These are phyloP conservation scores for Pilobolus umbonatus DNA, from an alignment of 192 early-diverging fungal genomes.

Conservation along the genomic window DNA sequence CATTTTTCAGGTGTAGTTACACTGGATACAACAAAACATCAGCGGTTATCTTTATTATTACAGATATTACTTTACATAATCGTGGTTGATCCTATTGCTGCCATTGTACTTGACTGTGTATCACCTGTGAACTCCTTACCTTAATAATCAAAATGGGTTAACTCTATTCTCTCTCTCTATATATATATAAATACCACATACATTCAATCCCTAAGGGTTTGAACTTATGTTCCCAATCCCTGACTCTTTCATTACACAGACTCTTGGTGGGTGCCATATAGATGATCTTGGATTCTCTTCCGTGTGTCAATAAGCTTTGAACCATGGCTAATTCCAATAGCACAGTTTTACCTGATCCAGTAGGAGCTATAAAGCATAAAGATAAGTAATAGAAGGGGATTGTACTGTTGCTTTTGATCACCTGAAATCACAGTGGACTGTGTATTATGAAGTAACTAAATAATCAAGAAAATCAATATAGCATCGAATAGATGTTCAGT, in stretches of 20 bases:
- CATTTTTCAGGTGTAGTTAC: constrained; percentile 81
- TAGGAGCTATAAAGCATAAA: constrained; percentile 44
- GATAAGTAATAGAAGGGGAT: no score
- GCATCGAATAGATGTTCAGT: no score
- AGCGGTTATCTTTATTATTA: no score
- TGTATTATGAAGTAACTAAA: constrained; percentile 21
- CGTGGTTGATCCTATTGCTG: constrained; percentile 39
- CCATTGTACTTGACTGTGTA: constrained; percentile 37
- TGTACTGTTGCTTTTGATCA: no score
- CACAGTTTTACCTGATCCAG: constrained; percentile 66
- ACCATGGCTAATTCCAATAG: constrained; percentile 57
- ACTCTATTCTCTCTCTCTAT: constrained; percentile 7
- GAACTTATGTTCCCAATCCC: constrained; percentile 63
- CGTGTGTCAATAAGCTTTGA: constrained; percentile 3
- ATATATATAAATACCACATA: constrained; percentile 1
- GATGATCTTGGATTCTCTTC: constrained; percentile 44
- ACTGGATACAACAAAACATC: constrained; percentile 7
- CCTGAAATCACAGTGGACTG: constrained; percentile 31
- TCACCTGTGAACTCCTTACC: constrained; percentile 68
- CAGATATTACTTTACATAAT: constrained; percentile 25
- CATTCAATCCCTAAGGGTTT: constrained; percentile 39
- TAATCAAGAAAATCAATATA: background rate
- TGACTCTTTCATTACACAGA: constrained; percentile 54
- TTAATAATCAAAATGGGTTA: constrained; percentile 12
- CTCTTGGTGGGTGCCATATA: constrained; percentile 73